These are phyloP conservation scores for Monosporozyma unispora DNA, from an alignment of 805 yeast species.

Conservation along the genomic window DNA sequence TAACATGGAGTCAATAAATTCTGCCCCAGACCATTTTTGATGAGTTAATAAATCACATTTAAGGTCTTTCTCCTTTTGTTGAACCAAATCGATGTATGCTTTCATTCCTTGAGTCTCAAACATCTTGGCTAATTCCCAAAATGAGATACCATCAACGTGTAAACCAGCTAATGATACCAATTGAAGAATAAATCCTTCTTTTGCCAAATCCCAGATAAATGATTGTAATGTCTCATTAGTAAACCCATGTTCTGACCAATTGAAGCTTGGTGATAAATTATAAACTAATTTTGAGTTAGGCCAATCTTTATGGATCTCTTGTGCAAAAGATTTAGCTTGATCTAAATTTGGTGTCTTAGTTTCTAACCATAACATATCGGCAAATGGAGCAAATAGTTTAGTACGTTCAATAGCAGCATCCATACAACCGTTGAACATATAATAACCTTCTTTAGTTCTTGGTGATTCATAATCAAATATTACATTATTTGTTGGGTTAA, in stretches of 20 bases:
- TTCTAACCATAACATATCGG: conserved; percentile 55
- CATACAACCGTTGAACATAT: conserved; percentile 40
- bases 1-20: conserved; percentile 39
- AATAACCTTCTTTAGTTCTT: conserved; percentile 49
- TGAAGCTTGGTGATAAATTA: conserved; percentile 52
- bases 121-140: conserved; percentile 41
- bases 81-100: conserved; percentile 48
- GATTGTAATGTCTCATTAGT: conserved; percentile 36
- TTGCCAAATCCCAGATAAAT: conserved; percentile 46
- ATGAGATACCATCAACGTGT: conserved; percentile 43
- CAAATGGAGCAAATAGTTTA: conserved; percentile 45
- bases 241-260: conserved; percentile 53
- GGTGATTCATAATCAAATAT: conserved; percentile 54
- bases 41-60: conserved; percentile 49
- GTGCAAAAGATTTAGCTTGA: conserved; percentile 42
- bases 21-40: conserved; percentile 58
- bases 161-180: conserved; percentile 53
- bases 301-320: conserved; percentile 35
- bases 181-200: conserved; percentile 50
- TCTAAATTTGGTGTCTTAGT: conserved; percentile 49
- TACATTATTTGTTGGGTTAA: conserved; percentile 29
- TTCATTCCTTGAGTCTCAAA: conserved; percentile 49
- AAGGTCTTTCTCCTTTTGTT: conserved; percentile 36
- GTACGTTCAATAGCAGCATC: conserved; percentile 49
- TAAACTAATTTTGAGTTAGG: conserved; percentile 52